Conservation (phyloP, 2,329 filamentous ascomycete species). For the Phialocephala subalpina region DNA sequence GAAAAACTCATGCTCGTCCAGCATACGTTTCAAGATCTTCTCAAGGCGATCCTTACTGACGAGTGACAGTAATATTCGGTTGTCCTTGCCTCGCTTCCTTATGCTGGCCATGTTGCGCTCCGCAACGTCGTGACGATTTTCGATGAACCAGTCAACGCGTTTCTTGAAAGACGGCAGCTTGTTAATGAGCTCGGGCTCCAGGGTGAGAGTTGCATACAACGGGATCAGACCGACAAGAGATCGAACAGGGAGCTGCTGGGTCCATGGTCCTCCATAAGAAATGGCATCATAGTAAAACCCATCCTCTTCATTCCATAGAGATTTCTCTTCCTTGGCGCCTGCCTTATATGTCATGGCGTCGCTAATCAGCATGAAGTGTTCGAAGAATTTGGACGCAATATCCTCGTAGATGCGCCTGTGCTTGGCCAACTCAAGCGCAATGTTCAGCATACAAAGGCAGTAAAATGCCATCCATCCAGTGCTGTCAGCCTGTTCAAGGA, state of each 20-base stretch:
- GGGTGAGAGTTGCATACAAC: constrained; percentile 87
- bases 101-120: constrained; percentile 96
- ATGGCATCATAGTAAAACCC: constrained; percentile 99
- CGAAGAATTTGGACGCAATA: constrained; percentile 97
- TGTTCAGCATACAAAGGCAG: constrained; percentile 96
- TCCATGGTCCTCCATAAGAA: constrained; percentile 92
- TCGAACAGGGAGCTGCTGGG: constrained; percentile 89
- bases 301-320: constrained; percentile 95
- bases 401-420: constrained; percentile 96
- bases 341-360: constrained; percentile 92
- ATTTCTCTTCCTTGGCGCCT: constrained; percentile 76
- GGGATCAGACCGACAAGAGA: constrained; percentile 95
- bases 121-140: constrained; percentile 84
- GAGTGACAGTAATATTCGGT: constrained; percentile 86
- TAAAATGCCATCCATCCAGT: constrained; percentile 99
- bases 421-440: constrained; percentile 92
- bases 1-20: constrained; percentile 93
- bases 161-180: constrained; percentile 93
- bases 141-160: constrained; percentile 91
- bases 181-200: constrained; percentile 94
- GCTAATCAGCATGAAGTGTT: constrained; percentile 97
- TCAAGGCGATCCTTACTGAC: constrained; percentile 93
- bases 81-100: constrained; percentile 86
- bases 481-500: constrained; percentile 94
- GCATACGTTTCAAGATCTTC: constrained; percentile 89